Base-by-base conservation (phyloP, 2,329 filamentous ascomycete genomes). In the Purpureocillium takamizusanense region DNA sequence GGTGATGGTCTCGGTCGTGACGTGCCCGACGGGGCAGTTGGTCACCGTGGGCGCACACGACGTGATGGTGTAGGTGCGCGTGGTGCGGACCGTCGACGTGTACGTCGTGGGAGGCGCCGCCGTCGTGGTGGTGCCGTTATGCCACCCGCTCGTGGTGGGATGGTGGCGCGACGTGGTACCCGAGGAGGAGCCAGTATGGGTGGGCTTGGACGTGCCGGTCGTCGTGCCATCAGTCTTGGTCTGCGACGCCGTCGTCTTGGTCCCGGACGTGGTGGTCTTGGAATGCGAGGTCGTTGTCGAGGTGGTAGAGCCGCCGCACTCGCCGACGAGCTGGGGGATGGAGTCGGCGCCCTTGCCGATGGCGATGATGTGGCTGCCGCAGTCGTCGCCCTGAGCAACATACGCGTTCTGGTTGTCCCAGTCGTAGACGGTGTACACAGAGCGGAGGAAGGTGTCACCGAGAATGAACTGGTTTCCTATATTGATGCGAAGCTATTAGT, bases 371-470 rank as follows among this genome's bases (percentile, higher is more conserved):
- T 52, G 47, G 2, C 51, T 41, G 4, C 53, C 56, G 39, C 56
- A 60, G 41, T 59, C 48, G 1, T 36, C 48, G 13, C 46, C 46
- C 31, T 52, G 47, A 5, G 47, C 56, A 7, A 60, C 34, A 18
- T 55, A 49, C 7, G 60, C 44, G n/a, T 51, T 48, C 12, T 46
- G 43, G 43, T 60, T 58, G 15, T 57, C 55, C 46, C 45, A 46
- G 33, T 60, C 58, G 38, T 53, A 60, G 21, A 63, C 56, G 7
- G 55, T 54, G 21, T 63, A 65, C 3, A 60, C 55, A 2, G 59
- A 51, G 7, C 60, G 50, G n/a, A 65, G 51, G 44, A 65, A 64
- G 6, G 59, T 60, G 37, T 59, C 59, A 14, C 62, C 62, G 5
- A 65, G 51, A 3, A 62, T 17, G 18, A 38, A 38, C 3, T 23